Percentiles rank a stretch among this genome's conserved stretches.
Conservation (phyloP, 495 filamentous ascomycete species). For the Penicillium diatomitis region DNA sequence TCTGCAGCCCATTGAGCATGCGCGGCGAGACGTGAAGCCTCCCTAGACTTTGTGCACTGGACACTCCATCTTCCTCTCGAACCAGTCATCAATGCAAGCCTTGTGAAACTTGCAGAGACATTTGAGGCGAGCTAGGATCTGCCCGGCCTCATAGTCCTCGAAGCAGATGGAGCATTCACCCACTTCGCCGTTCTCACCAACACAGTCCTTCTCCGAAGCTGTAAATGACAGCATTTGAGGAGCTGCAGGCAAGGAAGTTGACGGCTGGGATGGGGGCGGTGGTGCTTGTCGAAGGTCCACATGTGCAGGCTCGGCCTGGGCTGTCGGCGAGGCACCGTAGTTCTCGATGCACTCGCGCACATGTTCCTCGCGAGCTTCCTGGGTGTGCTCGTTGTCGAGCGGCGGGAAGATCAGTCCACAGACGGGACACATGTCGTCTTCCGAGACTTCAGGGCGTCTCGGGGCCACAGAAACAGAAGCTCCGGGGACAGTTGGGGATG, state of each 20-base stretch:
- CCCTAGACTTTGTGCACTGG: constrained; percentile 36
- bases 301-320: constrained; percentile 2
- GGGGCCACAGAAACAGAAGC: constrained; percentile 1
- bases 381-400: constrained; percentile 47
- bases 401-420: constrained; percentile 72
- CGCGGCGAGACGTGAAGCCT: no score
- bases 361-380: constrained; percentile 62
- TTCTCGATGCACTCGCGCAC: constrained; percentile 63
- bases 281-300: constrained; percentile 6
- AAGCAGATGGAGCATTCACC: constrained; percentile 91
- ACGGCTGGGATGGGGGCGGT: constrained; percentile 7
- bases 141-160: constrained; percentile 86
- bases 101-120: constrained; percentile 91
- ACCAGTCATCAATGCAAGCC: constrained; percentile 52
- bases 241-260: constrained; percentile 10
- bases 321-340: constrained; percentile 13
- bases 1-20: no score
- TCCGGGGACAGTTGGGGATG: neutral
- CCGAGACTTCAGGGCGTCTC: constrained; percentile 40
- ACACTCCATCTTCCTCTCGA: constrained; percentile 44
- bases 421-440: constrained; percentile 87
- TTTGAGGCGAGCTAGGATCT: constrained; percentile 73
- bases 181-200: constrained; percentile 49
- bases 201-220: constrained; percentile 88
- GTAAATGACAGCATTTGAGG: constrained; percentile 57